phyloP scores from a whole-genome alignment of 2,329 filamentous ascomycete genomes.

The Zasmidium cellare region DNA sequence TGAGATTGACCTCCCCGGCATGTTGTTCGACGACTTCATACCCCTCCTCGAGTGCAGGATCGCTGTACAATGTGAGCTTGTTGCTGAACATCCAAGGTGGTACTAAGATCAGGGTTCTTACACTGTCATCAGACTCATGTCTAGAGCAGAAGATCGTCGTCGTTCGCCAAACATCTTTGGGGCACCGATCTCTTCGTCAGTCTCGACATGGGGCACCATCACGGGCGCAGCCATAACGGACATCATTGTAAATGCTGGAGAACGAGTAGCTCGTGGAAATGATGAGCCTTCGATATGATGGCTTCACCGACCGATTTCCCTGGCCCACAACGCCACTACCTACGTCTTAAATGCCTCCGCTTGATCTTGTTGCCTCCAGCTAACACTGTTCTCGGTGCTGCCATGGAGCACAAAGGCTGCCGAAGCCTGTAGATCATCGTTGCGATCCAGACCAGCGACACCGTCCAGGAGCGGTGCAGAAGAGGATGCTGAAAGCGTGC shows the following conservation, averaged over 20 bases:
- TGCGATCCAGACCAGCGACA: too few relatives aligned
- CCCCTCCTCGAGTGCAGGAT: constrained; percentile 3
- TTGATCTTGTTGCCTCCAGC: too few relatives aligned
- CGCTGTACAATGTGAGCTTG: neutral
- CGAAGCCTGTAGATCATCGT: too few relatives aligned
- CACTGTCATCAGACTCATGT: constrained; percentile 13
- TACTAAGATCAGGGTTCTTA: neutral
- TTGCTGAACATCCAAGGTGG: neutral
- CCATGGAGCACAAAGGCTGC: too few relatives aligned
- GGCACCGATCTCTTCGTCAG: neutral
- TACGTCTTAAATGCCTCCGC: too few relatives aligned
- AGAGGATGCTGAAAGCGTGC: too few relatives aligned
- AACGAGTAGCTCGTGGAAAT: too few relatives aligned
- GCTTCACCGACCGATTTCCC: too few relatives aligned
- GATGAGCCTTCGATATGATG: too few relatives aligned
- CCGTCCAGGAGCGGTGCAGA: too few relatives aligned
- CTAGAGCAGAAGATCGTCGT: constrained; percentile 9
- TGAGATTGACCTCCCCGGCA: neutral
- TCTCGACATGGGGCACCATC: constrained; percentile 6
- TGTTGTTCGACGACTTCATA: constrained; percentile 4
- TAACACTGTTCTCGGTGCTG: too few relatives aligned
- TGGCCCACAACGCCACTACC: too few relatives aligned
- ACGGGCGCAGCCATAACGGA: constrained; percentile 1
- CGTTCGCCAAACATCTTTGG: constrained; percentile 8
- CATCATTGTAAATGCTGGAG: constrained; percentile 6